Evolutionary conservation across 768 basidiomycete genomes (phyloP).

Genomic region (Mycena floridula): DNA sequence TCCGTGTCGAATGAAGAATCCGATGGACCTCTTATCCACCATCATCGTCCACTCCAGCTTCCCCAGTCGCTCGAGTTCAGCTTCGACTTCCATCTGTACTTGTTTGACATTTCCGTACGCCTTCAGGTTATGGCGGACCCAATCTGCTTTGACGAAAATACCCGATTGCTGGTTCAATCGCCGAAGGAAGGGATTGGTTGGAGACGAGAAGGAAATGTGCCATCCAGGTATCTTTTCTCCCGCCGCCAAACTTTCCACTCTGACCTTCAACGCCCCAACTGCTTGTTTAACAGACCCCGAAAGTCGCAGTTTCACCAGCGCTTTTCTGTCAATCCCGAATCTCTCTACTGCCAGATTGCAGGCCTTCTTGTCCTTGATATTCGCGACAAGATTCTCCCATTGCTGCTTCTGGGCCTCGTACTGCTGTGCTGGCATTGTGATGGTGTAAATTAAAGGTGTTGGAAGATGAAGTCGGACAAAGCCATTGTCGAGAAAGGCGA

Average conservation of each 20-base stretch:
- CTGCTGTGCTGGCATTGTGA: slow-evolving; percentile 41
- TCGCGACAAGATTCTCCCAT: slow-evolving; percentile 39
- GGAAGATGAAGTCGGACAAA: slow-evolving; percentile 36
- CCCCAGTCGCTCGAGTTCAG: slow-evolving; percentile 41
- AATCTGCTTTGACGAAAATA: slow-evolving; percentile 39
- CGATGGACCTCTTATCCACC: slow-evolving; percentile 32
- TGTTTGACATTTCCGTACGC: slow-evolving; percentile 36
- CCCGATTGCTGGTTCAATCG: slow-evolving; percentile 28
- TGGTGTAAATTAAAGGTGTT: slow-evolving; percentile 43
- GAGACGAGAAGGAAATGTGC: slow-evolving; percentile 37
- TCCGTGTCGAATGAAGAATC: slow-evolving; percentile 47
- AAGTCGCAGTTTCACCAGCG: slow-evolving; percentile 35
- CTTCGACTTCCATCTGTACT: slow-evolving; percentile 37
- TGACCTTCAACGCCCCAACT: slow-evolving; percentile 51
- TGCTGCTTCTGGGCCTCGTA: slow-evolving; percentile 42
- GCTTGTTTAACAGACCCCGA: slow-evolving; percentile 46
- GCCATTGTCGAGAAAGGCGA: slow-evolving; percentile 23
- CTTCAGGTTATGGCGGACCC: slow-evolving; percentile 37
- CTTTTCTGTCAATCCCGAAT: neutral
- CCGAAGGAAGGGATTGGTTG: slow-evolving; percentile 27
- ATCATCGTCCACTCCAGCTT: slow-evolving; percentile 33
- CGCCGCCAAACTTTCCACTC: slow-evolving; percentile 46
- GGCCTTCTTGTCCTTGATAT: slow-evolving; percentile 28
- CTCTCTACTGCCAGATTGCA: slow-evolving; percentile 25
- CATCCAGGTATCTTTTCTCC: slow-evolving; percentile 46